Base-by-base conservation (phyloP, 306 rosid genomes). In the Casuarina cunninghamiana region DNA sequence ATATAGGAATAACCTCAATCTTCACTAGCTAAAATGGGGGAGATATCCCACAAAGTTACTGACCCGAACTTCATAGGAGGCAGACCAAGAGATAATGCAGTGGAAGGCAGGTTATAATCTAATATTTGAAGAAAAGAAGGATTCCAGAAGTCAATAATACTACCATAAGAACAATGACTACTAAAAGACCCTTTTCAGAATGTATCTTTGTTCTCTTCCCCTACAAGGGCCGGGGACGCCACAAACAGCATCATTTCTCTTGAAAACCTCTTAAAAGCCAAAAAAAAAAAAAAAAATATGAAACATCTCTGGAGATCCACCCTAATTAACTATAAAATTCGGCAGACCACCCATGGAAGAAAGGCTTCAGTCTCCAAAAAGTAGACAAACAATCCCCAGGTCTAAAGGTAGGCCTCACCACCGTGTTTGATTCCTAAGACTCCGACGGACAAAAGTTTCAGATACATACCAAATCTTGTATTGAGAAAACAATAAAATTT, bases 221-320 rank as follows among this genome's bases (percentile, higher is more conserved):
- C 49, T 38, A 6, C 42, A 74, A 37, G 17, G 8, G 73, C 76
- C 74, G 79, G 76, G 67, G 70, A 74, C 73, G 35, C 61, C 73
- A 77, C 81, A 77, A 54, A 54, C n/a, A 19, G 78, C 60, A 15
- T 68, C 66, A 79, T 69, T 63, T 78, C 88, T 87, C 87, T 76
- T 76, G 48, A 82, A 84, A 87, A 79, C 67, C 90, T 77, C 41
- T 73, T 11, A n/a, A 55, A 55, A 84, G 62, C 7, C 62, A 13
- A 12, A 42, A 44, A 80, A 71, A 72, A 48, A 44, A 85, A 74
- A 75, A 76, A 74, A 77, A 83, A 89, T 84, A 26, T 26, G 32
- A 26, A 26, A 26, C 32, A 26, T 26, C 32, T 83, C 80, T 71
- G 84, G 81, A 82, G 84, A 73, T 71, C 63, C 74, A 53, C 62